Evolutionary conservation across 352 stramenopile genomes (phyloP).

Genomic region (Globisporangium solare): DNA sequence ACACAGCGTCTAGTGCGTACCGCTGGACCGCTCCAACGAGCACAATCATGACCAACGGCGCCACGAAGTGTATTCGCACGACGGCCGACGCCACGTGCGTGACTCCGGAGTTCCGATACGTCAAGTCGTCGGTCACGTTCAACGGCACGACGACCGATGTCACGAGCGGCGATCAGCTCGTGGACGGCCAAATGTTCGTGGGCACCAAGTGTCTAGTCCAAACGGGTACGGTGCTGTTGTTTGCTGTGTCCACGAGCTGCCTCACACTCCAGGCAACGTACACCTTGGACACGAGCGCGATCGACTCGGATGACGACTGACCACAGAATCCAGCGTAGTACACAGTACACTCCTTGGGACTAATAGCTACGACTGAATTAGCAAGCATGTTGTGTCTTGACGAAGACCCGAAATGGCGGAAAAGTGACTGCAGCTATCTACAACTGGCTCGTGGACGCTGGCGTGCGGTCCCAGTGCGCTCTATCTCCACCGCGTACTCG

Average conservation of each 20-base stretch:
- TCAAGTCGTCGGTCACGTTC: conserved; percentile 19
- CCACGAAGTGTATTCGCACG: conserved; percentile 15
- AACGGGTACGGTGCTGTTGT: conserved; percentile 13
- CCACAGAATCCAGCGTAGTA: no score
- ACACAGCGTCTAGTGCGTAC: conserved; percentile 1
- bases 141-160: conserved; percentile 16
- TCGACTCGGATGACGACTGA: conserved; percentile 15
- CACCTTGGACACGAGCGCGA: conserved; percentile 16
- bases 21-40: conserved; percentile 15
- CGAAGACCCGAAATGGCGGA: no score
- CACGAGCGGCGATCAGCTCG: conserved; percentile 18
- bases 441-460: no score
- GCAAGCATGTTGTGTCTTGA: no score
- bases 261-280: conserved; percentile 26
- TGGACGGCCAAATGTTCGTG: conserved; percentile 22
- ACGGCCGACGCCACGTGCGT: conserved; percentile 14
- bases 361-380: no score
- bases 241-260: conserved; percentile 12
- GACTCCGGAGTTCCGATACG: conserved; percentile 23
- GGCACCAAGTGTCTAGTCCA: conserved; percentile 21
- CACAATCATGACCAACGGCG: conserved; percentile 3
- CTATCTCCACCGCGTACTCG: no score
- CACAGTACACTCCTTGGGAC: no score
- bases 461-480: no score
- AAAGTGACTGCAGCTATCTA: no score